Conservation (phyloP, 2,329 filamentous ascomycete genomes). For the Cladosporium halotolerans region DNA sequence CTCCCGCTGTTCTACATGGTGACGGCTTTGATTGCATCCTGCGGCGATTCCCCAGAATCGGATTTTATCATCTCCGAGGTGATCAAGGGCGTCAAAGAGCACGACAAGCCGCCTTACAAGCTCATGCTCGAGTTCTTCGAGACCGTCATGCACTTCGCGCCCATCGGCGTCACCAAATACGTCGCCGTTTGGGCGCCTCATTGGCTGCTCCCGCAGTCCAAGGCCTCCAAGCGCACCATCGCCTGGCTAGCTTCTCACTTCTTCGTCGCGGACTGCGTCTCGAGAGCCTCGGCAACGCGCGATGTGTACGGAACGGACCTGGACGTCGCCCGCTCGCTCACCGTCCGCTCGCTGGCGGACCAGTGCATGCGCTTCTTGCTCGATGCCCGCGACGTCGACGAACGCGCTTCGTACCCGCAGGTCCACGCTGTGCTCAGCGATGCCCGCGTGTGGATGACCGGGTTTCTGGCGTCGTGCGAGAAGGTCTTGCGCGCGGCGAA, state of each 20-base stretch:
- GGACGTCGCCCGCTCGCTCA: constrained; percentile 1
- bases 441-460: neutral
- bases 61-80: neutral
- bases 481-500: neutral
- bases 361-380: neutral
- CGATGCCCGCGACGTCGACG: neutral
- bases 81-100: neutral
- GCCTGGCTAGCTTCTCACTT: constrained; percentile 9
- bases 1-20: neutral
- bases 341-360: neutral
- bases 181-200: constrained; percentile 5
- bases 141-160: neutral
- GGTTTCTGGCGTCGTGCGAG: neutral
- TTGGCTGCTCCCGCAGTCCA: constrained; percentile 1
- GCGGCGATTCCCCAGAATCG: neutral
- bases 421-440: neutral
- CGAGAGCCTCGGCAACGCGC: neutral
- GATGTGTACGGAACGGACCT: neutral
- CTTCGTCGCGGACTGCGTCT: neutral
- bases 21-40: neutral
- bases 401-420: neutral
- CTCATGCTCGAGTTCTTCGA: constrained; percentile 4
- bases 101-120: neutral
- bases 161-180: neutral
- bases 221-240: neutral